Conservation (phyloP, 345 rosid species). For the Nasturtium officinale region DNA sequence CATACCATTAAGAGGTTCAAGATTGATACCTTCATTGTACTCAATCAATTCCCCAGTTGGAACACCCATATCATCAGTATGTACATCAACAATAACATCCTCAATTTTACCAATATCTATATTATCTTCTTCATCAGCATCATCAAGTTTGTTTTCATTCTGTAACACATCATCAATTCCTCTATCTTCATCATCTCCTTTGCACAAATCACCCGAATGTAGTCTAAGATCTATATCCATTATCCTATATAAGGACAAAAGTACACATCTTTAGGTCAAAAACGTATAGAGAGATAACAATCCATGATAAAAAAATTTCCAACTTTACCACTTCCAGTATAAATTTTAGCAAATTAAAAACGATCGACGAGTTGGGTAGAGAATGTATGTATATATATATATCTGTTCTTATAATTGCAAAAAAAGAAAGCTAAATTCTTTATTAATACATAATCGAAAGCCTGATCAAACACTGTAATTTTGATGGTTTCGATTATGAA, state of each 20-base stretch:
- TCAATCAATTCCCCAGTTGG: conserved; percentile 41
- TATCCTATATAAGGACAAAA: not conserved
- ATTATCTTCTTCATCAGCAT: conserved; percentile 49
- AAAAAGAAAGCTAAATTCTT: conserved; percentile 4
- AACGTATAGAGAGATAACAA: not conserved
- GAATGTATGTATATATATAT: not conserved
- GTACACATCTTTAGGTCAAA: conserved; percentile 18
- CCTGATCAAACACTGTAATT: conserved; percentile 12
- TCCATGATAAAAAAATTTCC: not conserved
- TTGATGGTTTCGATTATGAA: not conserved
- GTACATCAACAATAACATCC: conserved; percentile 46
- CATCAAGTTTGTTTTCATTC: conserved; percentile 46
- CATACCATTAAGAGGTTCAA: conserved; percentile 67
- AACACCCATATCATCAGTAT: conserved; percentile 40
- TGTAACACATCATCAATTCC: conserved; percentile 52
- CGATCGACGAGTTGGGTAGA: not conserved
- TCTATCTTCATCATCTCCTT: conserved; percentile 52
- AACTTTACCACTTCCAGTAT: not conserved
- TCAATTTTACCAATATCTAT: conserved; percentile 46
- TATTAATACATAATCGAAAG: not conserved
- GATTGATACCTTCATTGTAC: conserved; percentile 50
- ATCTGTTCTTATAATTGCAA: not conserved
- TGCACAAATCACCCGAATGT: conserved; percentile 69
- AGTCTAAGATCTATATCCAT: conserved; percentile 74
- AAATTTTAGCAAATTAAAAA: not conserved